Conservation (phyloP, 352 stramenopile species). For the Elongisporangium prolatum region DNA sequence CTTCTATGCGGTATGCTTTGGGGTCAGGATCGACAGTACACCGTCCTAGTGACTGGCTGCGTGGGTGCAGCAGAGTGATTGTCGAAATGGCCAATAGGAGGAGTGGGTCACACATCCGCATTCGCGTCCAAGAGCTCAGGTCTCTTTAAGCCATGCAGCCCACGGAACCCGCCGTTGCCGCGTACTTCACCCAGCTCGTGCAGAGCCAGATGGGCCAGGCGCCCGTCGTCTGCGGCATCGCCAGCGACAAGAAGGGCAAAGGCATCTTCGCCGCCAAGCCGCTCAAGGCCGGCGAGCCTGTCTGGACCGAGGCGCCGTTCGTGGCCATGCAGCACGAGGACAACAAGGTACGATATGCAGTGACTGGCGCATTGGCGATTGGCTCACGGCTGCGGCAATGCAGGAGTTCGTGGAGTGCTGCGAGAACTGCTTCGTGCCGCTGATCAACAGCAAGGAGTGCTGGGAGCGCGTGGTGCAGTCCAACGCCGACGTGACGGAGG, state of each 20-base stretch:
- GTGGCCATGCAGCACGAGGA: slow-evolving; percentile 71
- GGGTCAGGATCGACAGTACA: not conserved
- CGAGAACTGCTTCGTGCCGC: slow-evolving; percentile 74
- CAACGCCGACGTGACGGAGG: slow-evolving; percentile 27
- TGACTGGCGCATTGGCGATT: not conserved
- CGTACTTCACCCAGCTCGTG: slow-evolving; percentile 64
- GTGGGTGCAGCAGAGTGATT: not conserved
- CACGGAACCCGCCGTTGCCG: slow-evolving; percentile 33
- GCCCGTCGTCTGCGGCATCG: slow-evolving; percentile 47
- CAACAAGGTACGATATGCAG: slow-evolving; percentile 42
- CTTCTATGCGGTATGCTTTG: not conserved
- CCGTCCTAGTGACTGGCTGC: not conserved
- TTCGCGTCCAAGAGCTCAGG: not conserved
- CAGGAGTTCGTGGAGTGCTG: slow-evolving; percentile 70
- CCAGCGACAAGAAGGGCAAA: slow-evolving; percentile 60
- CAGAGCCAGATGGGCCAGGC: slow-evolving; percentile 41
- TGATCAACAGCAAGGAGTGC: slow-evolving; percentile 54
- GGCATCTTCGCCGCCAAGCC: slow-evolving; percentile 54
- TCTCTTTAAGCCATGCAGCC: slow-evolving; percentile 22
- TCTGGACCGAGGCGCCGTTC: slow-evolving; percentile 57
- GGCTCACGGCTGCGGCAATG: not conserved
- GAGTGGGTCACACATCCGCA: not conserved
- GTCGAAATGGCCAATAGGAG: not conserved
- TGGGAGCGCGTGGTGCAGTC: slow-evolving; percentile 51
- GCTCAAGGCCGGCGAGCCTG: slow-evolving; percentile 54